Evolutionary conservation across 768 basidiomycete genomes (phyloP).

Genomic region (Suillus weaverae): DNA sequence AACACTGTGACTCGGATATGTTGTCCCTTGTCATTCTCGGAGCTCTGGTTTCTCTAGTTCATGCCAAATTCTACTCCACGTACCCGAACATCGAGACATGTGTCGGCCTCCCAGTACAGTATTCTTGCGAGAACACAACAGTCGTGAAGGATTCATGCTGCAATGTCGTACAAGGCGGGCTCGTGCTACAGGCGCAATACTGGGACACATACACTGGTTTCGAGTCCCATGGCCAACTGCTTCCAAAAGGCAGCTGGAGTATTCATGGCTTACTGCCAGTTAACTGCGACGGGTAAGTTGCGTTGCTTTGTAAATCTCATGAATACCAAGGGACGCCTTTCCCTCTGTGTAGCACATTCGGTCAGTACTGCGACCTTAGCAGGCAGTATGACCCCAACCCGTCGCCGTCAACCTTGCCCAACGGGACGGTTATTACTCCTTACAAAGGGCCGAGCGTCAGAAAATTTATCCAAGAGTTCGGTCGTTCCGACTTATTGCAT

Average conservation of each 20-base stretch:
- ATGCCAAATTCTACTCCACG: constrained; percentile 18
- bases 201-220: constrained; percentile 73
- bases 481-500: constrained; percentile 50
- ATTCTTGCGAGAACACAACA: constrained; percentile 68
- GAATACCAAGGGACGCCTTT: constrained; percentile 4
- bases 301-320: not conserved
- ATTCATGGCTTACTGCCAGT: constrained; percentile 81
- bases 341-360: constrained; percentile 48
- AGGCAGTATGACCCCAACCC: constrained; percentile 62
- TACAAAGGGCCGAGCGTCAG: constrained; percentile 63
- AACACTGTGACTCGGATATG: constrained; percentile 14
- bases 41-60: constrained; percentile 14
- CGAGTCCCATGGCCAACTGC: constrained; percentile 56
- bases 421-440: constrained; percentile 53
- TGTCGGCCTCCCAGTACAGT: constrained; percentile 44
- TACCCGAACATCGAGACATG: constrained; percentile 50
- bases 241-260: constrained; percentile 69
- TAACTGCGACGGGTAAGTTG: constrained; percentile 59
- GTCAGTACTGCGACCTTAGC: constrained; percentile 63
- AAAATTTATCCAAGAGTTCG: constrained; percentile 57
- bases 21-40: constrained; percentile 11
- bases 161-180: constrained; percentile 62
- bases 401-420: constrained; percentile 47
- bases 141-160: constrained; percentile 60
- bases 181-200: constrained; percentile 65